Evolutionary conservation across 345 rosid species (phyloP).

Genomic region (Acer saccharum): DNA sequence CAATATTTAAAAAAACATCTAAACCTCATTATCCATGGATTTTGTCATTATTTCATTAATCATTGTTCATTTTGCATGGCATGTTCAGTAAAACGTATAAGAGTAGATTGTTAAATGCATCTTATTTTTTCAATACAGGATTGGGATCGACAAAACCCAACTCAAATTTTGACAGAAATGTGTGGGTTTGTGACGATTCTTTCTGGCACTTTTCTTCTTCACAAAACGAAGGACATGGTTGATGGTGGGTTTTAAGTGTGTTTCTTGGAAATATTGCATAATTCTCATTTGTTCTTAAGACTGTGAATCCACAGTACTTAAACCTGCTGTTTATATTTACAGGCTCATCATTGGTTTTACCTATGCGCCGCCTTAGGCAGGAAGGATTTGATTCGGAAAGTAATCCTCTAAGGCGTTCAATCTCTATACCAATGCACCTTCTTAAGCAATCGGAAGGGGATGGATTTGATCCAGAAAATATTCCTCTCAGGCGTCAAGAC

Average conservation of each 20-base stretch:
- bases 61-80: not conserved
- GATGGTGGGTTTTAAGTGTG: constrained; percentile 48
- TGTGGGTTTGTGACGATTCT: constrained; percentile 87
- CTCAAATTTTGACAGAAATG: constrained; percentile 76
- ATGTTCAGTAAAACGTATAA: not conserved
- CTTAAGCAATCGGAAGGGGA: constrained; percentile 51
- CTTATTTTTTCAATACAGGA: constrained; percentile 47
- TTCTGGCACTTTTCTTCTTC: constrained; percentile 85
- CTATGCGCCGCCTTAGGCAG: constrained; percentile 47
- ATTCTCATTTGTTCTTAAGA: constrained; percentile 15
- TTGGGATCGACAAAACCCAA: constrained; percentile 84
- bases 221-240: constrained; percentile 78
- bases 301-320: constrained; percentile 17
- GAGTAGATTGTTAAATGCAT: not conserved
- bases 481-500: constrained; percentile 62
- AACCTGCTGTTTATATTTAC: constrained; percentile 17
- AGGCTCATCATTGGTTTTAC: constrained; percentile 49
- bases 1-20: not conserved
- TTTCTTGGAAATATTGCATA: not conserved
- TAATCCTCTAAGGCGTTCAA: constrained; percentile 52
- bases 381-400: constrained; percentile 49
- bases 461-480: constrained; percentile 46
- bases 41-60: not conserved
- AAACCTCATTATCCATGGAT: not conserved
- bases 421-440: constrained; percentile 32